Percentiles rank a stretch among this genome's conserved stretches.
Evolutionary conservation across 495 filamentous ascomycete species (phyloP).

Genomic region (Neurospora terricola): DNA sequence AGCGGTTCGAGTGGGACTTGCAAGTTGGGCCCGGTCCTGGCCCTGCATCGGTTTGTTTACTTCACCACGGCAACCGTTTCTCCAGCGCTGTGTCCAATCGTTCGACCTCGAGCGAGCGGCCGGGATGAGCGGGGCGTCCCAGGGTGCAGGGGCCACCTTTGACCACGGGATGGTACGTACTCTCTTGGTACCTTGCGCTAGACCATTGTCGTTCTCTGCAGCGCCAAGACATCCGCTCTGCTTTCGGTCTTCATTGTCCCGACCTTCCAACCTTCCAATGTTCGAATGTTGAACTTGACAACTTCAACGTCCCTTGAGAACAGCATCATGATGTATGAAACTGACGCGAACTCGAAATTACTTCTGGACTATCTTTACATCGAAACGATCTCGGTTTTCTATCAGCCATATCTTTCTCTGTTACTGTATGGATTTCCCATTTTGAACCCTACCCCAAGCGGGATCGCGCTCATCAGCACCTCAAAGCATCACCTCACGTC

Average conservation of each 20-base stretch:
- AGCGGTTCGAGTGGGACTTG: constrained; percentile 8
- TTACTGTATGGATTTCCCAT: too few relatives aligned
- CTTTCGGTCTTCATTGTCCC: not conserved
- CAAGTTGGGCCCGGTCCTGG: not conserved
- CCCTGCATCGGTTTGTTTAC: constrained; percentile 8
- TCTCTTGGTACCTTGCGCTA: not conserved
- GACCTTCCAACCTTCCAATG: not conserved
- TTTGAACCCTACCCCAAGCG: not conserved
- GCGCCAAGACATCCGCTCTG: not conserved
- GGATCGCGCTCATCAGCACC: not conserved
- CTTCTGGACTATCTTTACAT: too few relatives aligned
- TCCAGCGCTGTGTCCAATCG: not conserved
- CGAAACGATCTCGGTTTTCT: too few relatives aligned
- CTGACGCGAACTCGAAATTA: too few relatives aligned
- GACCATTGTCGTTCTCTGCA: not conserved
- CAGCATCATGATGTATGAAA: not conserved
- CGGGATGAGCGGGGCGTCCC: not conserved
- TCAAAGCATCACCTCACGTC: not conserved
- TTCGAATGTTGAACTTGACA: not conserved
- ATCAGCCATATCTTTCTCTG: not conserved
- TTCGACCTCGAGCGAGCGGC: not conserved
- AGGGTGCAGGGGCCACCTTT: not conserved
- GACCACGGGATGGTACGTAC: not conserved
- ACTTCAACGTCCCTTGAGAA: not conserved
- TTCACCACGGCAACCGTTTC: constrained; percentile 21